These are phyloP conservation scores for Backusella liffmaniae DNA, from an alignment of 192 early-diverging fungal genomes.

Conservation along the genomic window DNA sequence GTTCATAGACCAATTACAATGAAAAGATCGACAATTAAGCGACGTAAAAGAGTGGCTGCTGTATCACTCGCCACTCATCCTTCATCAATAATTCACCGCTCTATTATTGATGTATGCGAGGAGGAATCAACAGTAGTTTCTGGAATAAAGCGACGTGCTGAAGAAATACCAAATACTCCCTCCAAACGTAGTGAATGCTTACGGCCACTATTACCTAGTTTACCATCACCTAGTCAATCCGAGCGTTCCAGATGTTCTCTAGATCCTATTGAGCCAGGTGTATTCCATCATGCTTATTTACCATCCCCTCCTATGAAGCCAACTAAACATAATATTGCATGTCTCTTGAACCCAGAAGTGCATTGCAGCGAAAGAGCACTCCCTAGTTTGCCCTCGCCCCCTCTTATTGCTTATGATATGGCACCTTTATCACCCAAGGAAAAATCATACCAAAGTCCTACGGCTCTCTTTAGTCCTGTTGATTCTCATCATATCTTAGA, in stretches of 20 bases:
- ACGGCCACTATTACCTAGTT: constrained; percentile 7
- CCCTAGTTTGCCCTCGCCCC: constrained; percentile 29
- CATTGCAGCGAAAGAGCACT: not conserved
- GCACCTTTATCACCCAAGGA: constrained; percentile 4
- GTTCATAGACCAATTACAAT: constrained; percentile 70
- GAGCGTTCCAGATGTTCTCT: not conserved
- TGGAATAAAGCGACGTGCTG: not conserved
- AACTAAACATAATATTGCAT: constrained; percentile 19
- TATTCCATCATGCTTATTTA: constrained; percentile 14
- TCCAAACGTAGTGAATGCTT: constrained; percentile 7
- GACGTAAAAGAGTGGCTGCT: constrained; percentile 48
- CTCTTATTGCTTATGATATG: constrained; percentile 33
- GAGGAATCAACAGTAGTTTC: not conserved
- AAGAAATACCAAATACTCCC: not conserved
- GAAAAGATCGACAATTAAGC: constrained; percentile 67
- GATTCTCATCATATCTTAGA: constrained; percentile 39
- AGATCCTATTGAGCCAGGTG: constrained; percentile 22
- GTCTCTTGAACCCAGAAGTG: constrained; percentile 26
- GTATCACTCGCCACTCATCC: not conserved
- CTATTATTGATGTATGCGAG: not conserved
- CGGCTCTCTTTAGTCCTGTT: not conserved
- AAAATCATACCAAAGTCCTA: not conserved
- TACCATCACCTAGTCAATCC: not conserved
- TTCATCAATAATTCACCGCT: not conserved
- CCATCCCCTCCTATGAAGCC: constrained; percentile 25